These are phyloP conservation scores for Iberis pinnata DNA, from an alignment of 345 rosid species.

Conservation along the genomic window DNA sequence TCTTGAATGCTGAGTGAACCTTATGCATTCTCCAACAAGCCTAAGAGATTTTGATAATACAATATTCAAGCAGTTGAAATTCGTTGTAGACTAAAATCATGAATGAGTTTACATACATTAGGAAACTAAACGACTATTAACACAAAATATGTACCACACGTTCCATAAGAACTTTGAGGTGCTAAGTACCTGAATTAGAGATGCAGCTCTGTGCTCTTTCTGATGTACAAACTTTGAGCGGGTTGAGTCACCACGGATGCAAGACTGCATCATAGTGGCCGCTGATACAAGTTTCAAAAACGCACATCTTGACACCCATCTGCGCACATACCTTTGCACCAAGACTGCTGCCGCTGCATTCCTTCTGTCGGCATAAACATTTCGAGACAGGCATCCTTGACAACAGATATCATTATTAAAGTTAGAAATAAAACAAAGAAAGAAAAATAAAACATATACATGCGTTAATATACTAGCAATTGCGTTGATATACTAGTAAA, in stretches of 20 bases:
- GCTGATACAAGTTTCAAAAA: conserved; percentile 50
- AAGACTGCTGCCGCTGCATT: conserved; percentile 60
- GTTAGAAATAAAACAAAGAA: conserved; percentile 23
- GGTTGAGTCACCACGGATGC: conserved; percentile 54
- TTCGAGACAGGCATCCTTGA: conserved; percentile 75
- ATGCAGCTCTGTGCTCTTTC: conserved; percentile 68
- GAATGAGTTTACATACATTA: conserved; percentile 14
- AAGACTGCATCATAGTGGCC: conserved; percentile 54
- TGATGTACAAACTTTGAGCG: conserved; percentile 45
- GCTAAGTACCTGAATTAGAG: conserved; percentile 58
- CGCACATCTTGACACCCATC: conserved; percentile 47
- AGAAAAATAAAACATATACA: not conserved
- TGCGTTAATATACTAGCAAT: not conserved
- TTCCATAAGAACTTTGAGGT: conserved; percentile 4
- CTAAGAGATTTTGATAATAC: conserved; percentile 35
- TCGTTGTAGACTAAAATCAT: conserved; percentile 14
- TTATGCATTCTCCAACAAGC: conserved; percentile 69
- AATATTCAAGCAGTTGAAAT: conserved; percentile 18
- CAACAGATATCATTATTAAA: conserved; percentile 20
- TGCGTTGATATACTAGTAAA: too few species aligned
- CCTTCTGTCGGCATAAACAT: conserved; percentile 48
- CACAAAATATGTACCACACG: not conserved
- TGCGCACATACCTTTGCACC: conserved; percentile 61
- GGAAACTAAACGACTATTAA: not conserved
- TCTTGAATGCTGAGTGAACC: conserved; percentile 55